Evolutionary conservation across 768 basidiomycete genomes (phyloP).

Genomic region (Mrakia blollopis): DNA sequence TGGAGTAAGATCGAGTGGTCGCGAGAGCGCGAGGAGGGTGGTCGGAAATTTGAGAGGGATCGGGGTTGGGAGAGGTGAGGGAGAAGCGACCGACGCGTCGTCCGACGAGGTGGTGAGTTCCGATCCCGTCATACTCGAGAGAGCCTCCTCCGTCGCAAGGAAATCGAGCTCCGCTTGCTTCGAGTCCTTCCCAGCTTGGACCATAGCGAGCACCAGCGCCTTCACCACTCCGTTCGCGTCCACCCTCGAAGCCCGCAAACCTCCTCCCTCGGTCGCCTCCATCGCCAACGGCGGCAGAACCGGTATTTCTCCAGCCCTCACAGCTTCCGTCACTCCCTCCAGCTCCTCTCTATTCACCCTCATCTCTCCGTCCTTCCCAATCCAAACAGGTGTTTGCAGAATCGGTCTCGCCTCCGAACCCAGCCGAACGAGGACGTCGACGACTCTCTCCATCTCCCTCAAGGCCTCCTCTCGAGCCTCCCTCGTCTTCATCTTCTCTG

Average conservation of each 20-base stretch:
- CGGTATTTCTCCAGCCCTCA: constrained; percentile 91
- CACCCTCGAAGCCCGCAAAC: constrained; percentile 75
- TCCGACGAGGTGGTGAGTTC: not conserved
- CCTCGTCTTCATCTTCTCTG: constrained; percentile 52
- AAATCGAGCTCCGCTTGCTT: constrained; percentile 41
- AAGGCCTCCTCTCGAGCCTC: constrained; percentile 59
- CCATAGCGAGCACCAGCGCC: constrained; percentile 82
- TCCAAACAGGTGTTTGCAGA: constrained; percentile 56
- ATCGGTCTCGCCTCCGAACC: constrained; percentile 84
- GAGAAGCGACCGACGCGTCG: not conserved
- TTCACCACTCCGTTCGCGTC: constrained; percentile 82
- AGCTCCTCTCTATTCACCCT: constrained; percentile 15
- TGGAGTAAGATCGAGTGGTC: constrained; percentile 77
- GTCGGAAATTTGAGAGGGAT: not conserved
- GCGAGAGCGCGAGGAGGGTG: constrained; percentile 34
- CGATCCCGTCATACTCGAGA: constrained; percentile 1
- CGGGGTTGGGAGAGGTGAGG: not conserved
- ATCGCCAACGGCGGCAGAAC: constrained; percentile 89
- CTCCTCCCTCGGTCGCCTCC: constrained; percentile 53
- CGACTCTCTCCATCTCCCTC: constrained; percentile 81
- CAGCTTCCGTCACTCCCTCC: constrained; percentile 48
- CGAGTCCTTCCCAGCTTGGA: constrained; percentile 49
- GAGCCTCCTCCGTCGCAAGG: not conserved
- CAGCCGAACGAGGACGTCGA: constrained; percentile 72
- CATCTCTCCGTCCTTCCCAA: constrained; percentile 5